Percentiles rank a stretch among this genome's conserved stretches.
phyloP scores from a whole-genome alignment of 352 stramenopile species.

The Halophytophthora batemanensis region DNA sequence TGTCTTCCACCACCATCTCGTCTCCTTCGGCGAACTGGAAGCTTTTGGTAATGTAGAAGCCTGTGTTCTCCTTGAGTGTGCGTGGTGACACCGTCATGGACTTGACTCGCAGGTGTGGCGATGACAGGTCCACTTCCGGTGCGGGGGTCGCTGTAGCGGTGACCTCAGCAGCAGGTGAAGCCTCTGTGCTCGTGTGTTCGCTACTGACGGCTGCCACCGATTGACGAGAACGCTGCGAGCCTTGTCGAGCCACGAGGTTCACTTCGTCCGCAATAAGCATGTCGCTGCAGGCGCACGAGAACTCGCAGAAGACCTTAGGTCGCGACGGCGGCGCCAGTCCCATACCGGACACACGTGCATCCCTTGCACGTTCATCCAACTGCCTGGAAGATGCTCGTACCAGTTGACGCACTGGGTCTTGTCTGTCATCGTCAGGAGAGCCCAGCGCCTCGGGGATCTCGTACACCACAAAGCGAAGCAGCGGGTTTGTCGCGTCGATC shows the following conservation, averaged over 20 bases:
- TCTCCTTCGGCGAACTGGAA: slow-evolving; percentile 75
- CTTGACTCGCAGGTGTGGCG: slow-evolving; percentile 57
- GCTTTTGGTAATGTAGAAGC: slow-evolving; percentile 76
- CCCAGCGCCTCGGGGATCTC: slow-evolving; percentile 57
- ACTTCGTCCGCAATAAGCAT: slow-evolving; percentile 56
- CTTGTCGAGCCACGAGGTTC: slow-evolving; percentile 52
- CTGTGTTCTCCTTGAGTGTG: slow-evolving; percentile 70
- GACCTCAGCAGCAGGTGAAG: slow-evolving; percentile 19
- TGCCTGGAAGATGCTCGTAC: slow-evolving; percentile 46
- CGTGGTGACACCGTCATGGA: slow-evolving; percentile 73
- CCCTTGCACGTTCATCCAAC: slow-evolving; percentile 50
- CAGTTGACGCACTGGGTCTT: slow-evolving; percentile 22
- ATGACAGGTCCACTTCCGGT: slow-evolving; percentile 19
- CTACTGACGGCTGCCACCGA: slow-evolving; percentile 27
- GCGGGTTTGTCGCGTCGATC: slow-evolving; percentile 45
- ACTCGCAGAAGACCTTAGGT: slow-evolving; percentile 79
- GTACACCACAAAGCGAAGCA: slow-evolving; percentile 82
- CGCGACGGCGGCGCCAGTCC: slow-evolving; percentile 49
- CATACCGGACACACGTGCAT: slow-evolving; percentile 57
- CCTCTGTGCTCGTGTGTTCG: slow-evolving; percentile 22
- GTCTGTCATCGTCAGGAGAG: slow-evolving; percentile 15
- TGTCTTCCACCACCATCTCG: slow-evolving; percentile 81
- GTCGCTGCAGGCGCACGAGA: slow-evolving; percentile 61
- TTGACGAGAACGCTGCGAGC: slow-evolving; percentile 40
- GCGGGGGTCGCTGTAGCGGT: slow-evolving; percentile 7